A percentile compares a stretch with the other conserved stretches of the same genome.
These are phyloP conservation scores for Talaromyces borbonicus DNA, from an alignment of 495 filamentous ascomycete genomes.

Conservation along the genomic window DNA sequence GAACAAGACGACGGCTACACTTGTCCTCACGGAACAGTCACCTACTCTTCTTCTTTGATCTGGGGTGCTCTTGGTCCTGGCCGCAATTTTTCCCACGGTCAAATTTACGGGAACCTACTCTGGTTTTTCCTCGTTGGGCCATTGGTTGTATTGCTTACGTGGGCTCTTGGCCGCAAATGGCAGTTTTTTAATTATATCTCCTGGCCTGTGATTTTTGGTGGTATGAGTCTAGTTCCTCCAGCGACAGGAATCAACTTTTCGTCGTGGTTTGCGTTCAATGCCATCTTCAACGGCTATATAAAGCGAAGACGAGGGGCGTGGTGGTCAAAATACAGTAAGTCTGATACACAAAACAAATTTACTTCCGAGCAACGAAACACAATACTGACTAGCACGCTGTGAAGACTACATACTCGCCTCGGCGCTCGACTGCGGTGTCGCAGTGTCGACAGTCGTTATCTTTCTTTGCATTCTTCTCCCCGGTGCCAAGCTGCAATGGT, in stretches of 20 bases:
- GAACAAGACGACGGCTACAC: slow-evolving; percentile 54
- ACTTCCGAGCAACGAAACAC: slow-evolving; percentile 35
- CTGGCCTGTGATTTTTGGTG: slow-evolving; percentile 60
- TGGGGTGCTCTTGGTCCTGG: slow-evolving; percentile 61
- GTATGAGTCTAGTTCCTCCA: slow-evolving; percentile 52
- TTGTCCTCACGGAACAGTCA: slow-evolving; percentile 58
- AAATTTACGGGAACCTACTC: slow-evolving; percentile 55
- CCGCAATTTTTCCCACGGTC: slow-evolving; percentile 57
- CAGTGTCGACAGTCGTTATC: slow-evolving; percentile 50
- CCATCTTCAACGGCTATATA: slow-evolving; percentile 53
- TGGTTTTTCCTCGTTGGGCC: slow-evolving; percentile 57
- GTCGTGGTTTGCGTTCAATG: slow-evolving; percentile 57
- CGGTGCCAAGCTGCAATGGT: slow-evolving; percentile 51
- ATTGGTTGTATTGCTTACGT: slow-evolving; percentile 45
- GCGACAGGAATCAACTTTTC: slow-evolving; percentile 61
- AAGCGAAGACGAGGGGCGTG: slow-evolving; percentile 48
- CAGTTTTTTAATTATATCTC: slow-evolving; percentile 46
- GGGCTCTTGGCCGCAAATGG: slow-evolving; percentile 43
- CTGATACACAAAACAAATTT: no score
- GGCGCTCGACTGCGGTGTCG: slow-evolving; percentile 52
- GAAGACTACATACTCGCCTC: slow-evolving; percentile 53
- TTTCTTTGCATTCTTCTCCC: slow-evolving; percentile 65
- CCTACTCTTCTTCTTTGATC: slow-evolving; percentile 59
- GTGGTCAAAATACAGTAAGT: slow-evolving; percentile 51
- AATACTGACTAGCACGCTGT: slow-evolving; percentile 39